These are phyloP conservation scores for Globisporangium polare DNA, from an alignment of 352 stramenopile genomes.

Conservation along the genomic window DNA sequence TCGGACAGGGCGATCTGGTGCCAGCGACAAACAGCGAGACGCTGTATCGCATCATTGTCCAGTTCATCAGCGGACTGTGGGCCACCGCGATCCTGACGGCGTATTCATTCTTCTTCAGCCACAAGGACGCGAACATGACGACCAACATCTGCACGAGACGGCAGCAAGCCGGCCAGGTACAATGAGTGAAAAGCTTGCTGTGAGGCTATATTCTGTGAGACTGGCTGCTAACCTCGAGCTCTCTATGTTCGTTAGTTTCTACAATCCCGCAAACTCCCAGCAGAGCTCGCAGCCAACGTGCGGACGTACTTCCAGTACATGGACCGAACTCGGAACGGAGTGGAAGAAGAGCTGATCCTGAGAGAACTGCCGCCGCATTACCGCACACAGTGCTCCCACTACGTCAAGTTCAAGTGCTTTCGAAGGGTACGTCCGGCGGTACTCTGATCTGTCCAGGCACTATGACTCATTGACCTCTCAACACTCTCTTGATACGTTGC, in stretches of 20 bases:
- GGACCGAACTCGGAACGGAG: constrained; percentile 55
- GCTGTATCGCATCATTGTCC: constrained; percentile 51
- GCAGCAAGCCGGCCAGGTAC: constrained; percentile 45
- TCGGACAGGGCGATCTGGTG: constrained; percentile 65
- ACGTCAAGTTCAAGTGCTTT: constrained; percentile 47
- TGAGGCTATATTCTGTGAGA: not conserved
- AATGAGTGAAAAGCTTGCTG: not conserved
- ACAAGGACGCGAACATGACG: constrained; percentile 53
- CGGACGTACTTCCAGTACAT: constrained; percentile 71
- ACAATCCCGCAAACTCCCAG: constrained; percentile 28
- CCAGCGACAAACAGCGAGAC: constrained; percentile 54
- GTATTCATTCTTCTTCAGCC: constrained; percentile 70
- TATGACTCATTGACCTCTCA: not conserved
- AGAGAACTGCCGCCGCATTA: constrained; percentile 45
- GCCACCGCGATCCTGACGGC: constrained; percentile 64
- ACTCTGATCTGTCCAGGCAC: too few species aligned
- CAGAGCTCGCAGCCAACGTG: constrained; percentile 26
- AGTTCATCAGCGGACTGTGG: constrained; percentile 62
- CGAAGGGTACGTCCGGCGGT: constrained; percentile 13
- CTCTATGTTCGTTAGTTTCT: constrained; percentile 33
- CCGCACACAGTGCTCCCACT: constrained; percentile 44
- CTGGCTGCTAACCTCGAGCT: not conserved
- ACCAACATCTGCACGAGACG: constrained; percentile 63
- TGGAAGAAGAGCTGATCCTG: constrained; percentile 49
- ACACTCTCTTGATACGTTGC: not conserved